A percentile compares a stretch with the other conserved stretches of the same genome.
Conservation (phyloP, 225 moss, liverwort and hornwort genomes). For the Sphagnum tenellum region DNA sequence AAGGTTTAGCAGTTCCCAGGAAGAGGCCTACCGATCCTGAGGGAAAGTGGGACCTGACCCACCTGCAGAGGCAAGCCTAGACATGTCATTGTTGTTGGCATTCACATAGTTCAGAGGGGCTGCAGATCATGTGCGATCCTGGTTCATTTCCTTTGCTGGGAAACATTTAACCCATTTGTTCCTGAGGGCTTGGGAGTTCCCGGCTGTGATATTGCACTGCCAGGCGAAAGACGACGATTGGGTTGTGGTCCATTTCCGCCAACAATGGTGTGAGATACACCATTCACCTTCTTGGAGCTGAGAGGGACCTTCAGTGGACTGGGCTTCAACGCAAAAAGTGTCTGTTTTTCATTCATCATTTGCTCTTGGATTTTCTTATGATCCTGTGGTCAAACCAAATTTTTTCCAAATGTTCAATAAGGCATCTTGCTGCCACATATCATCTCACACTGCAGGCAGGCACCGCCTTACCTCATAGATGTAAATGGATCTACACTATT, state of each 20-base stretch:
- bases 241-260: neutral
- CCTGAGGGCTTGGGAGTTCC: neutral
- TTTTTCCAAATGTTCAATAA: no score
- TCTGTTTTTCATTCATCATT: constrained; percentile 6
- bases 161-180: neutral
- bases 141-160: constrained; percentile 5
- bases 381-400: neutral
- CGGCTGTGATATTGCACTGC: constrained; percentile 3
- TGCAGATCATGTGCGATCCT: neutral
- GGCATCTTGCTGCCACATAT: no score
- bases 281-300: constrained; percentile 1
- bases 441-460: no score
- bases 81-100: neutral
- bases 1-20: no score
- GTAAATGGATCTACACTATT: no score
- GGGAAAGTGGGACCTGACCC: constrained; percentile 10
- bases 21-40: constrained; percentile 2
- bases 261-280: neutral
- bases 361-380: constrained; percentile 6
- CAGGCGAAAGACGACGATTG: neutral
- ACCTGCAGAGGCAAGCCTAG: constrained; percentile 1
- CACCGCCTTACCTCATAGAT: no score
- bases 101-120: neutral
- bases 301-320: constrained; percentile 2
- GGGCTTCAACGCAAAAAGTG: constrained; percentile 3